These are phyloP conservation scores for Parachaetomium inaequale DNA, from an alignment of 495 filamentous ascomycete genomes.

Conservation along the genomic window DNA sequence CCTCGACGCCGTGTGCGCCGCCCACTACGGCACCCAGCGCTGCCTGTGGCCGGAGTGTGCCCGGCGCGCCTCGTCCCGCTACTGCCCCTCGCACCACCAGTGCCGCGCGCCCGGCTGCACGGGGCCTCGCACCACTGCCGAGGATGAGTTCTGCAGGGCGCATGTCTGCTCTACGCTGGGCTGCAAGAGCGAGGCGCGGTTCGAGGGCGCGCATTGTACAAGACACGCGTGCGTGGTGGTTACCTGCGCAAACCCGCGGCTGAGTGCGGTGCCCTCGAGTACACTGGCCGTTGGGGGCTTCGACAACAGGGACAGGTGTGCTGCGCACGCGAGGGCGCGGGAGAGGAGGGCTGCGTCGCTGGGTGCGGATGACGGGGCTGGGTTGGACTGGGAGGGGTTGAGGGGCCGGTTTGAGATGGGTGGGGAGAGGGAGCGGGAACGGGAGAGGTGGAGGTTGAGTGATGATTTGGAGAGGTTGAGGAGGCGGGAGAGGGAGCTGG, in stretches of 20 bases:
- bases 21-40: slow-evolving; percentile 19
- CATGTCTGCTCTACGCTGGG: slow-evolving; percentile 6
- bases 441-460: slow-evolving; percentile 10
- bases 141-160: slow-evolving; percentile 8
- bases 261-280: background rate
- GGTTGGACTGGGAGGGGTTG: slow-evolving; percentile 6
- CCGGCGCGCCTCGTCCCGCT: slow-evolving; percentile 1
- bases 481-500: slow-evolving; percentile 12
- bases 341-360: slow-evolving; percentile 7
- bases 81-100: slow-evolving; percentile 13
- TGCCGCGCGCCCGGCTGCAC: background rate
- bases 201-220: slow-evolving; percentile 9
- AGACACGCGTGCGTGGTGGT: slow-evolving; percentile 15
- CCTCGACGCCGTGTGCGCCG: slow-evolving; percentile 17
- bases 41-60: slow-evolving; percentile 11
- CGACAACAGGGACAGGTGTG: slow-evolving; percentile 12
- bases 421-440: background rate
- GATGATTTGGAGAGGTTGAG: slow-evolving; percentile 18
- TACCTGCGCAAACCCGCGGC: slow-evolving; percentile 8
- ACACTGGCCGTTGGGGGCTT: background rate
- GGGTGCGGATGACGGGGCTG: background rate
- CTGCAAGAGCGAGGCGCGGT: slow-evolving; percentile 7
- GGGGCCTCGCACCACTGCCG: background rate
- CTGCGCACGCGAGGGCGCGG: background rate
- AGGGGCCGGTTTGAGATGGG: background rate